phyloP scores from a whole-genome alignment of 1,139 yeast species.

The Zygoascus meyerae region DNA sequence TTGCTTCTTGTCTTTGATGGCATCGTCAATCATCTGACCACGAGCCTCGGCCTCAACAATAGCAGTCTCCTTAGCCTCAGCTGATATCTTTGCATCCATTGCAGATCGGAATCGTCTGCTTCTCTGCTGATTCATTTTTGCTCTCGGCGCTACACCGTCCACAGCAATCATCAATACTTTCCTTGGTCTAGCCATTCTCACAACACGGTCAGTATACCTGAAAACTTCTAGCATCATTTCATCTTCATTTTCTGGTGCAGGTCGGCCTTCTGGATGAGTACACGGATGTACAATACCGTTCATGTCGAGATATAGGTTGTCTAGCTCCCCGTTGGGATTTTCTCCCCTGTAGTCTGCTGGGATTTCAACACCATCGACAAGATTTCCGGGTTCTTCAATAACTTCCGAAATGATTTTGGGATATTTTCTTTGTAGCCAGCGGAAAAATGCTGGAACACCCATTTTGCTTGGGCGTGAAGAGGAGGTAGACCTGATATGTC shows the following conservation, averaged over 20 bases:
- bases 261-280: conserved; percentile 91
- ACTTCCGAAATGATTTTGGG: conserved; percentile 94
- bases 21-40: conserved; percentile 39
- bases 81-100: conserved; percentile 67
- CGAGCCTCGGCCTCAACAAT: conserved; percentile 43
- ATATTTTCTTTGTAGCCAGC: conserved; percentile 92
- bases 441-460: conserved; percentile 92
- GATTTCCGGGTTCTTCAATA: conserved; percentile 59
- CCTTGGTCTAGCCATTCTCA: conserved; percentile 91
- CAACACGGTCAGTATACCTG: conserved; percentile 80
- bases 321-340: conserved; percentile 94
- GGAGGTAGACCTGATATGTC: no score
- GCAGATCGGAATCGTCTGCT: conserved; percentile 96
- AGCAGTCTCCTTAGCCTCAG: conserved; percentile 37
- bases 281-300: conserved; percentile 98
- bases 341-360: conserved; percentile 68
- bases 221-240: conserved; percentile 92
- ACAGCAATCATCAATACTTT: conserved; percentile 87
- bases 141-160: conserved; percentile 99
- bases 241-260: conserved; percentile 90
- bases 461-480: not conserved
- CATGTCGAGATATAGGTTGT: conserved; percentile 89
- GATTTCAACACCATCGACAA: conserved; percentile 51
- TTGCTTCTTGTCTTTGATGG: conserved; percentile 41
- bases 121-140: conserved; percentile 98